Evolutionary conservation across 108 stramenopile genomes (phyloP).

Genomic region (Pseudonitzschia multistriata): DNA sequence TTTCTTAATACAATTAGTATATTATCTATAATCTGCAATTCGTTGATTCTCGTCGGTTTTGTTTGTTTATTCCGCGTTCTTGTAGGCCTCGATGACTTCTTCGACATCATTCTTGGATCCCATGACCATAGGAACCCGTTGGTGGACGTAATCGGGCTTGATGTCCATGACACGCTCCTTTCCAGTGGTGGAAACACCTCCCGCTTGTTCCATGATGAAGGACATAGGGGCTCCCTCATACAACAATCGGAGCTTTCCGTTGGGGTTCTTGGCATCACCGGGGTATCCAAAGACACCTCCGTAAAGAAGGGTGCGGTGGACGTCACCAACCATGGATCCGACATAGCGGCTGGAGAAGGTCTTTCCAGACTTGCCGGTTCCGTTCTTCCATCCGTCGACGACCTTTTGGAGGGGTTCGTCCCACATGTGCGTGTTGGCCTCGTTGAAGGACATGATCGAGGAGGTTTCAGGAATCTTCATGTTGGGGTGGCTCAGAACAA

Average conservation of each 20-base stretch:
- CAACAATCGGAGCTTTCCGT: conserved; percentile 84
- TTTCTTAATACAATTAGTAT: background rate
- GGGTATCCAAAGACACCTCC: conserved; percentile 98
- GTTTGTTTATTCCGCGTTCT: background rate
- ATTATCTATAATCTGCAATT: background rate
- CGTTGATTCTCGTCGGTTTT: too few species aligned
- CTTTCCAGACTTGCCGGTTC: conserved; percentile 60
- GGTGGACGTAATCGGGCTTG: conserved; percentile 70
- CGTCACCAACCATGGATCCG: conserved; percentile 98
- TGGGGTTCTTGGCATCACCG: conserved; percentile 77
- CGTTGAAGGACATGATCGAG: conserved; percentile 92
- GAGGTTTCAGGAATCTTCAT: conserved; percentile 83
- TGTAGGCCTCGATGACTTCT: conserved; percentile 67
- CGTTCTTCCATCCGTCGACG: conserved; percentile 67
- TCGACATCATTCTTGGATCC: conserved; percentile 76
- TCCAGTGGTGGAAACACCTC: conserved; percentile 81
- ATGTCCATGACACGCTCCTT: conserved; percentile 67
- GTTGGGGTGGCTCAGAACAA: conserved; percentile 87
- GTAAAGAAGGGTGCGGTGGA: conserved; percentile 97
- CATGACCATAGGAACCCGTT: conserved; percentile 80
- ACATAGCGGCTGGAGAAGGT: conserved; percentile 88
- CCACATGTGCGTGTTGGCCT: conserved; percentile 90
- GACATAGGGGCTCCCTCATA: conserved; percentile 97
- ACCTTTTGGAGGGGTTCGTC: conserved; percentile 71
- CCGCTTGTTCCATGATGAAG: conserved; percentile 95